Base-by-base conservation (phyloP, 2,329 filamentous ascomycete species). In the Fusarium sp. region DNA sequence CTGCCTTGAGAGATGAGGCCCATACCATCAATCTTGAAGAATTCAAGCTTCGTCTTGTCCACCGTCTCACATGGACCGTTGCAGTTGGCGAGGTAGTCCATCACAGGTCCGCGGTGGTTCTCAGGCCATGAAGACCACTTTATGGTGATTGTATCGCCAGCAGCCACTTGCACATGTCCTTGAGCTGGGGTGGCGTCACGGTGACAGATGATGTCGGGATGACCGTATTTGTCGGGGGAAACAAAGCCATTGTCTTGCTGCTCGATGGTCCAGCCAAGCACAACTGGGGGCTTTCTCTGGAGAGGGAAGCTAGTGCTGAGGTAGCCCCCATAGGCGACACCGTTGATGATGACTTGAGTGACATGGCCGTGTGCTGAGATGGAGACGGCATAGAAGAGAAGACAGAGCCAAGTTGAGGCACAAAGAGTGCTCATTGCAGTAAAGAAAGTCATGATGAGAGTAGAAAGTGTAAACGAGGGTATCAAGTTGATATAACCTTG, bases 121-220 rank as follows among this genome's bases (percentile, higher is more conserved):
- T 83, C 81, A 7, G 87, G 86, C 87, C 87, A 88, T 2, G 80
- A 79, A 63, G 83, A 84, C 87, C 87, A 89, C 73, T 85, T 82
- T 50, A 89, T 79, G 31, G 84, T 83, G 70, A 89, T 80, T 57
- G 79, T 80, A 70, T 84, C 83, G 33, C 87, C 87, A 4, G 87
- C 86, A 6, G 81, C 76, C 41, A 88, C 82, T 14, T 81, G 79
- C 8, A 85, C 84, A 59, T 83, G 82, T 5, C 82, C 82, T 24
- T 80, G 77, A 2, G 82, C 87, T 18, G 85, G 82, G 4, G 80
- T 82, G 9, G 83, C 83, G 13, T 81, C 79, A 20, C 81, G 82
- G 77, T 88, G 86, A 78, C 88, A 89, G 78, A 87, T 85, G 73
- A 89, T 89, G 60, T 88, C 85, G 2, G 82, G 74, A 43, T 73